These are phyloP conservation scores for Talaromyces atroroseus DNA, from an alignment of 2,329 filamentous ascomycete genomes.

Conservation along the genomic window DNA sequence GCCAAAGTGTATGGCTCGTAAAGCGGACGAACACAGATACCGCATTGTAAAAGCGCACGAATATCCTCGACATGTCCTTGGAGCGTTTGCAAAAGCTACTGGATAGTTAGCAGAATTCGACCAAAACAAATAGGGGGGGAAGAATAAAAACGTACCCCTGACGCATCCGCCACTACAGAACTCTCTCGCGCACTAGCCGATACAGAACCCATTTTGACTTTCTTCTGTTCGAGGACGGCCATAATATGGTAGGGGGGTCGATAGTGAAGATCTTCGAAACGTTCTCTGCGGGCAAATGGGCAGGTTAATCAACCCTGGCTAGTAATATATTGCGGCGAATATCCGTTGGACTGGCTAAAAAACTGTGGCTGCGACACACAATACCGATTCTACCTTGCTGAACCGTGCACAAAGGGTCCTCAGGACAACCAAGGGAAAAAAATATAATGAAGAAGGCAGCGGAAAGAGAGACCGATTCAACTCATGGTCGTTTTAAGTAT, in stretches of 20 bases:
- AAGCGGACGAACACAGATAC: conserved; percentile 62
- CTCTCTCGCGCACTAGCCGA: conserved; percentile 1
- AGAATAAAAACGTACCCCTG: conserved; percentile 24
- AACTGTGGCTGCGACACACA: background rate
- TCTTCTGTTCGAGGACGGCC: conserved; percentile 5
- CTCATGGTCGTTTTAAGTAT: conserved; percentile 1
- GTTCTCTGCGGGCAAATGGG: background rate
- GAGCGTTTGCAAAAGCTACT: conserved; percentile 38
- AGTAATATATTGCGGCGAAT: background rate
- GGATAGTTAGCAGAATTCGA: conserved; percentile 11
- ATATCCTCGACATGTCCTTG: conserved; percentile 57
- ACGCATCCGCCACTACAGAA: conserved; percentile 14
- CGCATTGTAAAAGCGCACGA: conserved; percentile 58
- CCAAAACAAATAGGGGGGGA: background rate
- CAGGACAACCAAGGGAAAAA: background rate
- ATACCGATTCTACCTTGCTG: background rate
- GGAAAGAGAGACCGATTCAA: background rate
- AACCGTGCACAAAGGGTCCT: background rate
- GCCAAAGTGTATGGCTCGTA: conserved; percentile 65
- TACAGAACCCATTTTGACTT: conserved; percentile 7
- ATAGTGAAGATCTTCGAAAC: background rate
- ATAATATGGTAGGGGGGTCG: background rate
- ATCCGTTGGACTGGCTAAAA: background rate
- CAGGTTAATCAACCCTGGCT: background rate
- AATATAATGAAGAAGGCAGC: too few relatives aligned